phyloP scores from a whole-genome alignment of 352 stramenopile species.

The Sclerospora graminicola region DNA sequence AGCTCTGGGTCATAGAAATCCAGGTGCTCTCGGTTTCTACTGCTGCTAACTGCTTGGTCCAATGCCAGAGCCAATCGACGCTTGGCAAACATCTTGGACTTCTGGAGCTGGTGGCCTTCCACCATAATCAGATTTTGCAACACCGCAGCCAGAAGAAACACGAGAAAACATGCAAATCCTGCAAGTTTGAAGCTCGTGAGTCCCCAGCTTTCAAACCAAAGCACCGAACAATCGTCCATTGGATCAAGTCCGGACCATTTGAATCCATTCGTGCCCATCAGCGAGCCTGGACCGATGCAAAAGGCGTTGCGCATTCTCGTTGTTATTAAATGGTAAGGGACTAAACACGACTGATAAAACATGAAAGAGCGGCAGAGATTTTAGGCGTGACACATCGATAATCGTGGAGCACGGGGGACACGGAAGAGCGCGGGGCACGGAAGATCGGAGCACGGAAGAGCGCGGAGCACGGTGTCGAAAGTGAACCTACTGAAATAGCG shows the following conservation, averaged over 20 bases:
- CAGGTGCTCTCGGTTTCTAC: neutral
- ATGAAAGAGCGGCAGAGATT: no score
- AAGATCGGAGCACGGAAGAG: no score
- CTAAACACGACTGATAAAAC: no score
- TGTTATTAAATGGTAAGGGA: no score
- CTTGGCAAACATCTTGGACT: constrained; percentile 30
- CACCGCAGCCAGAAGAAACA: constrained; percentile 46
- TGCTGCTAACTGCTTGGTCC: neutral
- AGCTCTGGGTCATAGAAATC: constrained; percentile 28
- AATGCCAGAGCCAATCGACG: constrained; percentile 5
- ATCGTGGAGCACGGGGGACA: no score
- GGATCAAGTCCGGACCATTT: constrained; percentile 33
- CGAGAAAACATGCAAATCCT: constrained; percentile 27
- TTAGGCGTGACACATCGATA: no score
- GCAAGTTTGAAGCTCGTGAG: constrained; percentile 38
- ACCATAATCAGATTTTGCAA: constrained; percentile 46
- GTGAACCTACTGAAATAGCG: no score
- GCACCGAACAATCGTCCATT: constrained; percentile 49
- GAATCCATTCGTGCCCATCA: constrained; percentile 52
- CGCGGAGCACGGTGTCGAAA: no score
- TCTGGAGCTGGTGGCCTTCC: constrained; percentile 33
- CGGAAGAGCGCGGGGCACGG: no score
- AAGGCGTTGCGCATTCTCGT: constrained; percentile 17
- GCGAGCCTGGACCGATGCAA: constrained; percentile 50
- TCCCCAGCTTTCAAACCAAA: constrained; percentile 45